Evolutionary conservation across 1,139 yeast species (phyloP), one percentile per base, ranked within the genome.

Genomic region (Kodamaea fungicola): DNA sequence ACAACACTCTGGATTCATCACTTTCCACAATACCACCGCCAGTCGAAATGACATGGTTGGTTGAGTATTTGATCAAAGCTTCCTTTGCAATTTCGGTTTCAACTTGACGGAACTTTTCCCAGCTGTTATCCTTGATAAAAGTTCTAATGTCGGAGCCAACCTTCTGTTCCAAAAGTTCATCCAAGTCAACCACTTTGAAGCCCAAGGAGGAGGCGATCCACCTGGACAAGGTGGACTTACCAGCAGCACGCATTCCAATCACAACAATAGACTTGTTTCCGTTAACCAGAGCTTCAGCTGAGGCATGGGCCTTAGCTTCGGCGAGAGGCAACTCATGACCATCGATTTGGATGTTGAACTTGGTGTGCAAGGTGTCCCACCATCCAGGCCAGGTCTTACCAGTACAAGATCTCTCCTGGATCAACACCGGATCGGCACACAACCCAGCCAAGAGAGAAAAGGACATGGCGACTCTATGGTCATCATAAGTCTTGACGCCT

Each of bases 321-420:
- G 41, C 28, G 4, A 40, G 32, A 7, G 45, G 41, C 9, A 41
- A 30, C 51, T 85, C 95, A 51, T 68, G 71, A 19, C 98, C 98
- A 50, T 79, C 83, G 32, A 92, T 61, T 10, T 61, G 58, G 27
- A 78, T 83, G 23, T 80, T 76, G 54, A 92, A 79, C 42, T 72
- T 65, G 40, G 84, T 76, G 54, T 81, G 88, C 45, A 92, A 71
- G 34, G 83, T 75, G 62, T 92, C 99, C 98, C 98, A 92, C 98
- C 98, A 92, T 31, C 97, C 97, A 12, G 99, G 99, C 99, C 99
- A 92, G 0, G 99, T 92, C 67, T 92, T 92, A 42, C 94, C 95
- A 3, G 96, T 94, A 58, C 97, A 88, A 24, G 85, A 75, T 63
- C 97, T 80, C 57, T 90, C 97, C 50, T 83, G 78, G 42, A 92